Conservation (phyloP, 140 eudicot species). For the Erigeron philadelphicus region DNA sequence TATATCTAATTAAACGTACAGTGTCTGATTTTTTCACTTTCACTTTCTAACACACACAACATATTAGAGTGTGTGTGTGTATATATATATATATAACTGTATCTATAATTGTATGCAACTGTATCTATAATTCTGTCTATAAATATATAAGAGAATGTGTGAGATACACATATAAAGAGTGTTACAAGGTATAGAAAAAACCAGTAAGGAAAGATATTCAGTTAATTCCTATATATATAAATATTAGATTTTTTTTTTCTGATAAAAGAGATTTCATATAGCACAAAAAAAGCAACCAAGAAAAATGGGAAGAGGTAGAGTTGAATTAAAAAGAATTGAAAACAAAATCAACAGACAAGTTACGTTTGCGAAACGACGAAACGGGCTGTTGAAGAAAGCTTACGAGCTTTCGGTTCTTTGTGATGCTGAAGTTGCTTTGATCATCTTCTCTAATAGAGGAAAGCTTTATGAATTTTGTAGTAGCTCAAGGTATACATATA, state of each 20-base stretch:
- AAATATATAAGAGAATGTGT: neutral
- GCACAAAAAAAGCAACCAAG: neutral
- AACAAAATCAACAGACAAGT: constrained; percentile 88
- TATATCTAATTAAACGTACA: neutral
- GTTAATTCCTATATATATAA: constrained; percentile 20
- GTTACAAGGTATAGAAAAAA: constrained; percentile 32
- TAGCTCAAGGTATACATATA: constrained; percentile 57
- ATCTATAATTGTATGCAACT: constrained; percentile 12
- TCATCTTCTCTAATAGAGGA: constrained; percentile 86
- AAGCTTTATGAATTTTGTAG: constrained; percentile 84
- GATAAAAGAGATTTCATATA: neutral
- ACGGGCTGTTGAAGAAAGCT: constrained; percentile 80
- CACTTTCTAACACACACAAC: constrained; percentile 9
- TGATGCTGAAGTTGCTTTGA: constrained; percentile 76
- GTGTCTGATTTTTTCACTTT: constrained; percentile 9
- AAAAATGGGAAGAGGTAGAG: constrained; percentile 85
- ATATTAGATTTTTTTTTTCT: neutral
- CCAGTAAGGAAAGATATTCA: constrained; percentile 13
- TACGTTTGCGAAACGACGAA: constrained; percentile 78
- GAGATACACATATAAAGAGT: constrained; percentile 26
- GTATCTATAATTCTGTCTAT: neutral
- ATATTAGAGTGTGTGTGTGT: neutral
- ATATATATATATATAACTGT: neutral
- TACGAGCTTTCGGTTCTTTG: constrained; percentile 85
- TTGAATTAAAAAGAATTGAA: constrained; percentile 80